Evolutionary conservation across 2,329 filamentous ascomycete genomes (phyloP), one percentile per base, ranked within the genome.

Genomic region (Huntiella omanensis): DNA sequence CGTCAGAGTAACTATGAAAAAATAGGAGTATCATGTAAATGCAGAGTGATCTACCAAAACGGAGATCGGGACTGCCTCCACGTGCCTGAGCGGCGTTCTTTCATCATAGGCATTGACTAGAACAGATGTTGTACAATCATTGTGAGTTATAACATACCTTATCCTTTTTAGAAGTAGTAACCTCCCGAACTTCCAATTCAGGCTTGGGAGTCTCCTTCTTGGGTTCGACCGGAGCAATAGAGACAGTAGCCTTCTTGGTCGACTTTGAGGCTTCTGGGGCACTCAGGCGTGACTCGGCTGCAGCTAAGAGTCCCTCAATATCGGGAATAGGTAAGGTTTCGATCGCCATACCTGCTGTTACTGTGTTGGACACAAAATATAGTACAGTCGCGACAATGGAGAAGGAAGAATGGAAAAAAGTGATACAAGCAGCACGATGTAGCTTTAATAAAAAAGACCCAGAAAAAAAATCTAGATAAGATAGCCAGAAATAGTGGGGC

Each of bases 1-100:
- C 43, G 62, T 82, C 77, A 80, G 76, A 79, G 77, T 82, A 82
- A 82, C 77, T 82, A 80, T 80, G 67, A 69, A 62, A 60, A 61
- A 61, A 60, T 64, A 66, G 62, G 63, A 68, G 68, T 68, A 70
- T 63, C 71, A 68, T 62, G 64, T 61, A 49, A 46, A 43, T 75
- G 76, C 72, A 73, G 79, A 75, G 52, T 50, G 47, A 53, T 59
- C 54, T 58, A 60, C 60, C 63, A 64, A 62, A 60, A 63, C 60
- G 59, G 58, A 61, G 55, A 51, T 55, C 56, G 54, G 55, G 58
- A 55, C 60, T 56, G 56, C 58, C 60, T 64, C 62, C 64, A 56
- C 47, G 51, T 54, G 56, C 56, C 57, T 55, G 52, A 58, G 54
- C 54, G 58, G 58, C 58, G 56, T 54, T 51, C 58, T 62, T 55